Evolutionary conservation across 176 grass and related monocot genomes (phyloP).

Genomic region (Cymbopogon citratus): DNA sequence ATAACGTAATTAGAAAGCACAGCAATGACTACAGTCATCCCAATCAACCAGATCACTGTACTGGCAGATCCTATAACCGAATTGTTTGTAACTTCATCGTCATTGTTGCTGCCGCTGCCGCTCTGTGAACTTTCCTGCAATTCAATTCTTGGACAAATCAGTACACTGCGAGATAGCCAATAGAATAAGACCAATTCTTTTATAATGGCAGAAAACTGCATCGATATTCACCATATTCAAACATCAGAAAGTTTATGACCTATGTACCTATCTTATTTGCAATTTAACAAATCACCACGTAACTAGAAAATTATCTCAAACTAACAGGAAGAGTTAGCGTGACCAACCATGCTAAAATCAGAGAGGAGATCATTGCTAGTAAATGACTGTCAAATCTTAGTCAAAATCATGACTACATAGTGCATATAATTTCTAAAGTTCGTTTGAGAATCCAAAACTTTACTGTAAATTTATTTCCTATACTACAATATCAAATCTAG

Average conservation of each 20-base stretch:
- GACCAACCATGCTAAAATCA: neutral
- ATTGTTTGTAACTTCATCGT: neutral
- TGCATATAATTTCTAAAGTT: neutral
- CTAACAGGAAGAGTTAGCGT: neutral
- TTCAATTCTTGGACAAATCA: neutral
- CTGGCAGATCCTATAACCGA: conserved; percentile 44
- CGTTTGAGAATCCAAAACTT: neutral
- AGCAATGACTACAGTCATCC: conserved; percentile 46
- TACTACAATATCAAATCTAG: neutral
- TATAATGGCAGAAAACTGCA: neutral
- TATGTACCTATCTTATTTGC: neutral
- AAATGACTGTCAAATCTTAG: neutral
- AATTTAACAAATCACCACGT: neutral
- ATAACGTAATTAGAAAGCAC: conserved; percentile 48
- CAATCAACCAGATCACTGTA: conserved; percentile 43
- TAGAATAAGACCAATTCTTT: neutral
- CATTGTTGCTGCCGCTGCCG: neutral
- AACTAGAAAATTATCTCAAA: neutral
- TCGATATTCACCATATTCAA: neutral
- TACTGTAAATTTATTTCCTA: no score
- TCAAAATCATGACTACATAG: neutral
- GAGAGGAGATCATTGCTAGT: neutral
- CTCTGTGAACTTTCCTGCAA: conserved; percentile 28
- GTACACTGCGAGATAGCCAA: neutral
- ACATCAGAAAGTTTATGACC: neutral